Percentiles rank a stretch among this genome's conserved stretches.
Evolutionary conservation across 208 protist species (phyloP).

Genomic region (Leishmania major): DNA sequence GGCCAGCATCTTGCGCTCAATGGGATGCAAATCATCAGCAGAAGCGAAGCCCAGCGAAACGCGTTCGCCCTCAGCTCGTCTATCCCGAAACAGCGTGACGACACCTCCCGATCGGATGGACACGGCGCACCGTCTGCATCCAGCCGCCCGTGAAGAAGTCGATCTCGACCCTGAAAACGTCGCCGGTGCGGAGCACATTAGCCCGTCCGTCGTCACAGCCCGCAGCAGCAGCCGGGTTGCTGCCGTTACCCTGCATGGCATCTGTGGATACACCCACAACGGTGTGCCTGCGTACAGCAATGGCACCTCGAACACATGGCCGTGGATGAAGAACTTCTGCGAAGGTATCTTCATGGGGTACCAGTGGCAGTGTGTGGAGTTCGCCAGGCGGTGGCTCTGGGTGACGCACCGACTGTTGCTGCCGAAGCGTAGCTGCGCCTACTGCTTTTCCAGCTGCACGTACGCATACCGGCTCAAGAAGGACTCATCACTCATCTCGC

Average conservation of each 20-base stretch:
- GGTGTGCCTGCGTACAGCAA: conserved; percentile 80
- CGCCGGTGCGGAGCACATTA: neutral
- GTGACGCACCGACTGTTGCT: conserved; percentile 62
- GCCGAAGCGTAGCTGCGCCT: conserved; percentile 52
- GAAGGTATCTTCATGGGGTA: conserved; percentile 78
- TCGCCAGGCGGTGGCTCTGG: conserved; percentile 80
- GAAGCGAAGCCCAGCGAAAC: neutral
- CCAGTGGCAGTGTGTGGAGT: conserved; percentile 91
- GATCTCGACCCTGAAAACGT: neutral
- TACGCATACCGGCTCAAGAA: conserved; percentile 35
- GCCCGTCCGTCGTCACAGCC: neutral
- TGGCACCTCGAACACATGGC: conserved; percentile 50
- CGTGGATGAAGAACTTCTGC: conserved; percentile 41
- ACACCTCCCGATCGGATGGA: neutral
- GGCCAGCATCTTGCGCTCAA: neutral
- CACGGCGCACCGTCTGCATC: neutral
- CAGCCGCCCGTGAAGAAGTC: neutral
- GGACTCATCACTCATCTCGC: neutral
- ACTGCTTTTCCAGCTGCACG: conserved; percentile 35
- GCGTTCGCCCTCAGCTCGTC: neutral
- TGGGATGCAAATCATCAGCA: neutral
- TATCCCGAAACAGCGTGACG: neutral
- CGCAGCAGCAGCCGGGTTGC: neutral
- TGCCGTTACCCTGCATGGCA: conserved; percentile 31
- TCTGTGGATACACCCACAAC: conserved; percentile 62